phyloP scores from a whole-genome alignment of 2,329 filamentous ascomycete species.

The Sclerotinia sclerotiorum region DNA sequence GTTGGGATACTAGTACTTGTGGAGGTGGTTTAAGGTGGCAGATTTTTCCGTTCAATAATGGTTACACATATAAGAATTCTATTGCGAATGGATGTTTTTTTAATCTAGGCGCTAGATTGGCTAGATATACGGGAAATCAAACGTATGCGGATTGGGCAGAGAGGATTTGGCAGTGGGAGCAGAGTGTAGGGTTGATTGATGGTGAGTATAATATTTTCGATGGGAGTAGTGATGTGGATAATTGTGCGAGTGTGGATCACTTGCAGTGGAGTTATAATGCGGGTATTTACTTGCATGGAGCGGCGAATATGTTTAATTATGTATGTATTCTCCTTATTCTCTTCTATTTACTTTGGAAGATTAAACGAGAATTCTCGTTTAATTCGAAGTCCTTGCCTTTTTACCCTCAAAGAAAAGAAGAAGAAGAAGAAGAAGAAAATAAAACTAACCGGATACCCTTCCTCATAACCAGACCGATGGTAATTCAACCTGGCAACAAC shows the following conservation, averaged over 20 bases:
- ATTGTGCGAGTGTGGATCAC: conserved; percentile 59
- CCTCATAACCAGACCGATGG: conserved; percentile 34
- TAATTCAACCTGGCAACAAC: conserved; percentile 52
- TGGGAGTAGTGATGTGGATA: conserved; percentile 55
- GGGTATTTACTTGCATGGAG: conserved; percentile 65
- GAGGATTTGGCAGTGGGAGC: conserved; percentile 71
- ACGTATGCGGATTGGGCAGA: conserved; percentile 78
- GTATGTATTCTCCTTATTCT: conserved; percentile 39
- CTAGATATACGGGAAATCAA: conserved; percentile 71
- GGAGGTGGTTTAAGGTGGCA: conserved; percentile 78
- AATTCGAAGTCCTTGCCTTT: too few relatives aligned
- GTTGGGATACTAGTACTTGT: conserved; percentile 70
- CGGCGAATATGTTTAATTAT: conserved; percentile 48
- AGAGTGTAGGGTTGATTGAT: conserved; percentile 56
- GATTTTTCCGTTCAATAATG: conserved; percentile 77
- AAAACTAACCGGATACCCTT: conserved; percentile 16
- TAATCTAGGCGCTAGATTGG: conserved; percentile 63
- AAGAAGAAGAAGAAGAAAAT: neutral
- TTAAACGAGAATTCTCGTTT: neutral
- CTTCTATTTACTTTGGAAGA: neutral
- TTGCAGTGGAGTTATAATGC: conserved; percentile 70
- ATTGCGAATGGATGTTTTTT: conserved; percentile 64
- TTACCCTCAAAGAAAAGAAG: neutral
- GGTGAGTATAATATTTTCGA: conserved; percentile 56
- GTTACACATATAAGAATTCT: conserved; percentile 73